phyloP scores from a whole-genome alignment of 176 grass and related monocot genomes.

The Sorghum bicolor region DNA sequence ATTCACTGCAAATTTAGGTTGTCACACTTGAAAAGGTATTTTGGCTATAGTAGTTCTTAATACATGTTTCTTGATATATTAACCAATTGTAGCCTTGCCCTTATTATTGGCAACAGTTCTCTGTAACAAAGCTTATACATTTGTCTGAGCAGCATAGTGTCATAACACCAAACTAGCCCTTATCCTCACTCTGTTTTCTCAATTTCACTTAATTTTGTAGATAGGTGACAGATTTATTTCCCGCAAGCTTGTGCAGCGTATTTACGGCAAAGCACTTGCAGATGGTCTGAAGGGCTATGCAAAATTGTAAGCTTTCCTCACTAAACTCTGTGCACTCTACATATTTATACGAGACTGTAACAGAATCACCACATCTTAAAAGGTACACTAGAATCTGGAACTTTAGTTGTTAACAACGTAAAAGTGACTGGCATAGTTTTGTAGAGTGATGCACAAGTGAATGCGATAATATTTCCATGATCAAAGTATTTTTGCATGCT shows the following conservation, averaged over 20 bases:
- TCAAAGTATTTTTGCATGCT: not conserved
- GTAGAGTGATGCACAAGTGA: not conserved
- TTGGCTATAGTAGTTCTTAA: slow-evolving; percentile 10
- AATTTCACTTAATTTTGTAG: slow-evolving; percentile 57
- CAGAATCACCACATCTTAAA: slow-evolving; percentile 16
- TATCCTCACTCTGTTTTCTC: slow-evolving; percentile 13
- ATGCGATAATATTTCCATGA: slow-evolving; percentile 19
- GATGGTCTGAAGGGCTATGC: slow-evolving; percentile 97
- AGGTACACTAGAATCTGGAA: not conserved
- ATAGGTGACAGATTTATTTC: slow-evolving; percentile 93
- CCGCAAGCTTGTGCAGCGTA: slow-evolving; percentile 76
- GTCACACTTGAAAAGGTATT: not conserved
- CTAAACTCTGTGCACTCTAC: not conserved
- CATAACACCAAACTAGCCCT: slow-evolving; percentile 10
- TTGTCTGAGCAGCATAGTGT: not conserved
- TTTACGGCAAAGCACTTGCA: slow-evolving; percentile 91
- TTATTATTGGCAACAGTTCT: not conserved
- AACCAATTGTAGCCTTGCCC: not conserved
- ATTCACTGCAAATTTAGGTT: not conserved
- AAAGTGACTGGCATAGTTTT: slow-evolving; percentile 1
- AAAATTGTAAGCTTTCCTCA: slow-evolving; percentile 68
- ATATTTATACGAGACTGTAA: slow-evolving; percentile 1
- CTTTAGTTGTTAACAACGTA: not conserved
- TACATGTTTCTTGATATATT: slow-evolving; percentile 4
- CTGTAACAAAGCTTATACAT: slow-evolving; percentile 4